These are phyloP conservation scores for Mycena vitilis DNA, from an alignment of 768 basidiomycete genomes.

Conservation along the genomic window DNA sequence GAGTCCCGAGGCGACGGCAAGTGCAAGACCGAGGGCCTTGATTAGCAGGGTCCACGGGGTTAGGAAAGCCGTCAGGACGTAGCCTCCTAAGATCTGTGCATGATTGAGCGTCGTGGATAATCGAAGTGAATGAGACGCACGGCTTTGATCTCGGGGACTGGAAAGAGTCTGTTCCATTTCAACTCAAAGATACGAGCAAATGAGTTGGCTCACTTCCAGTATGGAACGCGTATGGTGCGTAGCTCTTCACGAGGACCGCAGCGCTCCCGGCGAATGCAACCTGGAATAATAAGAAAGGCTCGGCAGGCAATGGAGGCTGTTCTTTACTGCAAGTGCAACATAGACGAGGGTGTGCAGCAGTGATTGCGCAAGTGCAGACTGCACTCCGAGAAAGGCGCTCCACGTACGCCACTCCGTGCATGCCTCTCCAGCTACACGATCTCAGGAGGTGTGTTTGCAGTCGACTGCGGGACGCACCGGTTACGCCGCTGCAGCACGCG, in stretches of 20 bases:
- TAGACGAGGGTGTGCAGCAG: slow-evolving; percentile 75
- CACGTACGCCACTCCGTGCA: slow-evolving; percentile 77
- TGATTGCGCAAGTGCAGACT: slow-evolving; percentile 68
- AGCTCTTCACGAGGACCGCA: slow-evolving; percentile 69
- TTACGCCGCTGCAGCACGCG: slow-evolving; percentile 75
- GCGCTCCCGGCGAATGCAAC: slow-evolving; percentile 72
- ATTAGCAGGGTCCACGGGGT: slow-evolving; percentile 88
- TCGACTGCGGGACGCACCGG: slow-evolving; percentile 48
- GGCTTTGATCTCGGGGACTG: slow-evolving; percentile 85
- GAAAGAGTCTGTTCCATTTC: slow-evolving; percentile 2
- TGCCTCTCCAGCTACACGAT: slow-evolving; percentile 67
- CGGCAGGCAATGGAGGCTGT: not conserved
- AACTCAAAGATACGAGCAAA: slow-evolving; percentile 10
- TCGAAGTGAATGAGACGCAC: slow-evolving; percentile 50
- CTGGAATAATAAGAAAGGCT: slow-evolving; percentile 46
- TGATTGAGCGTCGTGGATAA: not conserved
- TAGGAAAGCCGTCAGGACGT: slow-evolving; percentile 89
- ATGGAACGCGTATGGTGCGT: slow-evolving; percentile 83
- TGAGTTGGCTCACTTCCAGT: slow-evolving; percentile 72
- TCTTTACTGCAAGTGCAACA: slow-evolving; percentile 69
- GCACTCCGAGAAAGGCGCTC: slow-evolving; percentile 68
- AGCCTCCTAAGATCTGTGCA: slow-evolving; percentile 79
- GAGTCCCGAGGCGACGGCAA: slow-evolving; percentile 87
- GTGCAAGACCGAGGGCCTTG: slow-evolving; percentile 84
- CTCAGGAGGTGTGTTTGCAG: not conserved